These are phyloP conservation scores for Acaromyces ingoldii DNA, from an alignment of 1,284 basidiomycete genomes.

Conservation along the genomic window DNA sequence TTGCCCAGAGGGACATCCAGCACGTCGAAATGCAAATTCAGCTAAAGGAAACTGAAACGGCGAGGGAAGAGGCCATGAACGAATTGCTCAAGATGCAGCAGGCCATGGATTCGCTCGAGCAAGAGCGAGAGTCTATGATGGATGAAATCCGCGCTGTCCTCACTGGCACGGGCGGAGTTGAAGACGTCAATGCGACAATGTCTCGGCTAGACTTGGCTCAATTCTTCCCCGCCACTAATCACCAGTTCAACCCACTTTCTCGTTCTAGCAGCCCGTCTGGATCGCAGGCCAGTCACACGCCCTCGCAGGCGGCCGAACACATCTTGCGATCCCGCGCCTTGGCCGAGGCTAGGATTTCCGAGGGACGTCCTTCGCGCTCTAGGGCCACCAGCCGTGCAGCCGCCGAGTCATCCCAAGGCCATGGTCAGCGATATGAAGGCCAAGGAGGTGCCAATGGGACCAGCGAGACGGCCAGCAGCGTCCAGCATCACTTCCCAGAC, in stretches of 20 bases:
- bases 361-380: slow-evolving; percentile 9
- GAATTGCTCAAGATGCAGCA: slow-evolving; percentile 37
- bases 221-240: too few species aligned
- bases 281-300: slow-evolving; percentile 13
- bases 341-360: slow-evolving; percentile 39
- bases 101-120: slow-evolving; percentile 31
- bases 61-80: slow-evolving; percentile 35
- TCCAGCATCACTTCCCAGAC: slow-evolving; percentile 35
- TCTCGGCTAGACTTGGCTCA: slow-evolving; percentile 27
- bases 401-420: background rate
- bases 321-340: slow-evolving; percentile 37
- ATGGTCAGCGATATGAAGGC: background rate
- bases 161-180: slow-evolving; percentile 13
- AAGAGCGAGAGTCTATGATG: slow-evolving; percentile 45
- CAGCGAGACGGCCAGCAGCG: background rate
- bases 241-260: slow-evolving; percentile 3
- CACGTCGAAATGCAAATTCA: slow-evolving; percentile 36
- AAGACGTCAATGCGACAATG: slow-evolving; percentile 22
- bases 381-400: background rate
- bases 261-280: slow-evolving; percentile 11
- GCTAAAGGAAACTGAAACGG: slow-evolving; percentile 39
- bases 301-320: slow-evolving; percentile 21
- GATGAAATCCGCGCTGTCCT: slow-evolving; percentile 45
- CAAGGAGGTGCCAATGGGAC: background rate
- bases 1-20: slow-evolving; percentile 40